These are phyloP conservation scores for Asterochloris sp. DNA, from an alignment of 139 green algal genomes.

Conservation along the genomic window DNA sequence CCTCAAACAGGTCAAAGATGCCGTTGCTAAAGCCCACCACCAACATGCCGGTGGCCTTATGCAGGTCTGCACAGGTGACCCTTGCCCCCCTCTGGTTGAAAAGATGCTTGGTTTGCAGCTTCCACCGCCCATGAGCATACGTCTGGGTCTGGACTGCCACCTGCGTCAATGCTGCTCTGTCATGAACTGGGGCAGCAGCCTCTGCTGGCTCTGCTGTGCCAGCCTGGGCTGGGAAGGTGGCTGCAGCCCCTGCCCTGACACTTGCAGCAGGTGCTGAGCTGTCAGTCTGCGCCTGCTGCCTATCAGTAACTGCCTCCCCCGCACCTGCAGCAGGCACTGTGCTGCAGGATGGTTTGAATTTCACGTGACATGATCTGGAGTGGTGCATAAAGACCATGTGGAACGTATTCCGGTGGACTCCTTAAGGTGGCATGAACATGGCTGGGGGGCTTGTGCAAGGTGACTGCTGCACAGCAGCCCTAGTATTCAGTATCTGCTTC, in stretches of 20 bases:
- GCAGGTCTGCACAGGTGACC: slow-evolving; percentile 55
- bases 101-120: slow-evolving; percentile 76
- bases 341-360: too few species aligned
- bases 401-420: too few species aligned
- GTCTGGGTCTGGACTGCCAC: not conserved
- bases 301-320: too few species aligned
- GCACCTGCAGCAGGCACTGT: too few species aligned
- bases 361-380: too few species aligned
- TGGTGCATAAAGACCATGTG: too few species aligned
- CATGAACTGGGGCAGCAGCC: not conserved
- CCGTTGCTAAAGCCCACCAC: slow-evolving; percentile 77
- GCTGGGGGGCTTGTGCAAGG: too few species aligned
- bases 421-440: too few species aligned
- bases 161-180: not conserved
- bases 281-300: not conserved
- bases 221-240: not conserved
- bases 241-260: not conserved
- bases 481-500: too few species aligned
- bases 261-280: not conserved
- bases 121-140: slow-evolving; percentile 63
- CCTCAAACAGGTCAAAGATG: slow-evolving; percentile 81
- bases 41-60: slow-evolving; percentile 56
- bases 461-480: too few species aligned
- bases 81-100: slow-evolving; percentile 57
- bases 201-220: not conserved